Percentiles rank a stretch among this genome's conserved stretches.
Evolutionary conservation across 345 rosid species (phyloP).

Genomic region (Psidium guajava): DNA sequence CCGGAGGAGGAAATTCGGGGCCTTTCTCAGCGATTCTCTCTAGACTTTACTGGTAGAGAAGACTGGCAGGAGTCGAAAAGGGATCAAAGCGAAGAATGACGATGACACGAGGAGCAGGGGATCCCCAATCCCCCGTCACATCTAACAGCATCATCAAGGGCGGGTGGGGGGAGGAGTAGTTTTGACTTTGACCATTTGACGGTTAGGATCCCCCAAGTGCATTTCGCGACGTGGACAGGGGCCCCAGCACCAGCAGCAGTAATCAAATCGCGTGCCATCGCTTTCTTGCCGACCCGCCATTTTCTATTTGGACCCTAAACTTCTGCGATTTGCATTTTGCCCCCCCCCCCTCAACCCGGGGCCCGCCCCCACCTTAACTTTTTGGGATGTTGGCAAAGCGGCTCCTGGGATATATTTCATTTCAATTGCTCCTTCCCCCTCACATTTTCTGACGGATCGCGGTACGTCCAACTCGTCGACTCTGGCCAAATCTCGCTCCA

Average conservation of each 20-base stretch:
- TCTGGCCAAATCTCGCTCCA: not conserved
- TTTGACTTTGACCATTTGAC: not conserved
- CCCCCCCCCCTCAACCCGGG: not conserved
- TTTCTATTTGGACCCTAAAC: not conserved
- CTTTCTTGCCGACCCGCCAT: not conserved
- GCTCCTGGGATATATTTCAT: not conserved
- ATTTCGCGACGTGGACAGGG: not conserved
- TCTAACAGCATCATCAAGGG: not conserved
- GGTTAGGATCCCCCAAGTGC: not conserved
- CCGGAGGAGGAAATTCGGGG: not conserved
- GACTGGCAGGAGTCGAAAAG: not conserved
- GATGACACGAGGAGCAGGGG: not conserved
- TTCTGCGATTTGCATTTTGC: not conserved
- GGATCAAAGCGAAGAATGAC: not conserved
- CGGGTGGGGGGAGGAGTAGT: not conserved
- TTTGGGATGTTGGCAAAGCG: not conserved
- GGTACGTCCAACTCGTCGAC: not conserved
- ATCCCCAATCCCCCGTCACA: not conserved
- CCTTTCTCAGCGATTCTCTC: not conserved
- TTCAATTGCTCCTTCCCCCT: not conserved
- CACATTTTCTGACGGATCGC: not conserved
- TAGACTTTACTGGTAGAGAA: not conserved
- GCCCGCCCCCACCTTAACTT: no score
- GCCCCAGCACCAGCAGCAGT: not conserved
- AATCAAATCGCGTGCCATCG: not conserved